Evolutionary conservation across 2,329 filamentous ascomycete genomes (phyloP), one percentile per base, ranked within the genome.

Genomic region (Fonsecaea pedrosoi): DNA sequence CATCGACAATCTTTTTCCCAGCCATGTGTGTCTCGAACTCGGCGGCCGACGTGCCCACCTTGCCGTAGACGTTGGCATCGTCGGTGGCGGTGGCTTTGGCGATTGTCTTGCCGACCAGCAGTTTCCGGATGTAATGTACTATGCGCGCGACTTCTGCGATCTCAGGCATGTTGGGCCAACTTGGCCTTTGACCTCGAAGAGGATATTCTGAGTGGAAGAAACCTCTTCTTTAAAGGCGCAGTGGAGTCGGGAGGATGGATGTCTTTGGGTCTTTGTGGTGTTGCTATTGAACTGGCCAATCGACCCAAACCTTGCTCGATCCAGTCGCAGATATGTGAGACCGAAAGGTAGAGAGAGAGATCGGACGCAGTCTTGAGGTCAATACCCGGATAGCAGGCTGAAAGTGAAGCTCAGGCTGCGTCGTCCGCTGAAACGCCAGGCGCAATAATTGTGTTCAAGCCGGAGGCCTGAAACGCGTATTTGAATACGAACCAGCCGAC

Each of bases 11-110:
- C 75, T 88, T 92, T 74, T 91, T 94, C 4, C 92, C 92, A 3
- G 84, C 84, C 75, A 97, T 82, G 0, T 90, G 88, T 62, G 87
- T 85, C 72, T 91, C 83, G 69, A 99, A 93, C 35, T 89, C 90
- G 0, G 86, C 78, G 0, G 90, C 92, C 18, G 86, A 92, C 0
- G 91, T 96, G 35, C 94, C 93, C 21, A 89, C 93, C 79, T 98
- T 97, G 72, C 94, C 93, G 78, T 94, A 99, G 5, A 99, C 86
- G 75, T 91, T 94, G 73, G 83, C 82, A 80, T 99, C 94, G 74
- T 97, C 89, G 69, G 89, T 85, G 12, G 92, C 90, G 30, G 85
- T 82, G 62, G 92, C 90, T 48, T 85, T 86, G 55, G 84, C 81
- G 68, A 99, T 89, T 9, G 85, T 91, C 80, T 92, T 95, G 64